A percentile compares a stretch with the other conserved stretches of the same genome.
Evolutionary conservation across 306 rosid genomes (phyloP).

Genomic region (Boehmeria nivea): DNA sequence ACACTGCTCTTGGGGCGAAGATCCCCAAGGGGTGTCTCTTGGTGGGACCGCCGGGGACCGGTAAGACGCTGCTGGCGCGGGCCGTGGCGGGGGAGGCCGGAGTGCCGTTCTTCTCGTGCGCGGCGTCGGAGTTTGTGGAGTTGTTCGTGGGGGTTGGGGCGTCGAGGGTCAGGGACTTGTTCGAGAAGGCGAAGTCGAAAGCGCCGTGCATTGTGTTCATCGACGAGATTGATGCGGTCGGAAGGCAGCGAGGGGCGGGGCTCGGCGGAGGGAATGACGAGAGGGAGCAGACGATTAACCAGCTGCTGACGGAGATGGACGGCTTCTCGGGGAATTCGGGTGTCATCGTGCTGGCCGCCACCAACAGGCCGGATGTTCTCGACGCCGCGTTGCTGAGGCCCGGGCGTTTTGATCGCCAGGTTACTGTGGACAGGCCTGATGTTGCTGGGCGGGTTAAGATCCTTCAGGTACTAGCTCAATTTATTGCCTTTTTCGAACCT

Average conservation of each 20-base stretch:
- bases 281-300: constrained; percentile 98
- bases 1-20: constrained; percentile 89
- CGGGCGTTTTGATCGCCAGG: constrained; percentile 92
- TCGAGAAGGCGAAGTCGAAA: constrained; percentile 94
- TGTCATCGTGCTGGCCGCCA: constrained; percentile 94
- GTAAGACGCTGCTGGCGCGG: constrained; percentile 88
- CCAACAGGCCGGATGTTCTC: constrained; percentile 95
- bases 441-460: constrained; percentile 96
- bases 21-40: constrained; percentile 96
- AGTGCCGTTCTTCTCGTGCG: constrained; percentile 91
- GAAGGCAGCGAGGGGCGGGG: constrained; percentile 99
- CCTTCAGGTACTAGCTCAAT: constrained; percentile 94
- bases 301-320: constrained; percentile 98
- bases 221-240: constrained; percentile 95
- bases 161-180: constrained; percentile 90
- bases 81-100: constrained; percentile 97
- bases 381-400: constrained; percentile 86
- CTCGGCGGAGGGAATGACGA: constrained; percentile 99
- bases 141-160: constrained; percentile 96
- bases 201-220: constrained; percentile 99
- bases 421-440: constrained; percentile 96
- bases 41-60: constrained; percentile 97
- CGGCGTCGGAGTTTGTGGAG: constrained; percentile 94
- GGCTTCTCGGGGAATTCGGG: constrained; percentile 97
- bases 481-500: too few relatives aligned